Evolutionary conservation across 495 filamentous ascomycete species (phyloP).

Genomic region (Hypoxylon lenormandii): DNA sequence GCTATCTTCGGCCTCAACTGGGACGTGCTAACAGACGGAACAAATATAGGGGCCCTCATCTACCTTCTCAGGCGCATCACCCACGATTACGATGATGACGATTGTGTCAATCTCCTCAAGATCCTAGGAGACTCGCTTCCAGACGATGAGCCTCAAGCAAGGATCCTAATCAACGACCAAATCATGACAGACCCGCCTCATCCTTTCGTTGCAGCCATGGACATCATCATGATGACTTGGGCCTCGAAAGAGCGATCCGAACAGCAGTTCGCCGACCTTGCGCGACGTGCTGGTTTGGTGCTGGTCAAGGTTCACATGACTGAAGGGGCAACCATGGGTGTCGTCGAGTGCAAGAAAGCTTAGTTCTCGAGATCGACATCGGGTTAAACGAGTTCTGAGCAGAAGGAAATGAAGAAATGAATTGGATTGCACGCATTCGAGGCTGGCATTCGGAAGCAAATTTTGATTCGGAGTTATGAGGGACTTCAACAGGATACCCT

Average conservation of each 20-base stretch:
- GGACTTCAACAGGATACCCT: too few relatives aligned
- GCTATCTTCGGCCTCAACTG: not conserved
- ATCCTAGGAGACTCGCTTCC: slow-evolving; percentile 42
- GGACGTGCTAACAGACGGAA: not conserved
- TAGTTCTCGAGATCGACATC: not conserved
- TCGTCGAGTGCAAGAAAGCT: slow-evolving; percentile 34
- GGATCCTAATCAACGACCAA: slow-evolving; percentile 55
- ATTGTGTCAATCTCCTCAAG: slow-evolving; percentile 45
- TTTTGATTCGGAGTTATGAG: too few relatives aligned
- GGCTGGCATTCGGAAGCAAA: too few relatives aligned
- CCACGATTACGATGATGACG: slow-evolving; percentile 55
- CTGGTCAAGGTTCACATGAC: slow-evolving; percentile 26
- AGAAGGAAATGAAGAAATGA: too few relatives aligned
- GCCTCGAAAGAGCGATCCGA: slow-evolving; percentile 21
- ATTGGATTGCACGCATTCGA: too few relatives aligned
- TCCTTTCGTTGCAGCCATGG: slow-evolving; percentile 29
- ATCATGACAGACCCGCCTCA: slow-evolving; percentile 45
- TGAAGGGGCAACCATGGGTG: slow-evolving; percentile 16
- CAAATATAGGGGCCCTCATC: slow-evolving; percentile 45
- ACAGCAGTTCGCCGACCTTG: slow-evolving; percentile 25
- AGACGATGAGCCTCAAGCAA: slow-evolving; percentile 26
- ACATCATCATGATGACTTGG: slow-evolving; percentile 39
- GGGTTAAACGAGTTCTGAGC: too few relatives aligned
- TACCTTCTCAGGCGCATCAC: slow-evolving; percentile 56
- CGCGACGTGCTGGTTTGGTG: slow-evolving; percentile 7